Evolutionary conservation across 202 grass and related monocot genomes (phyloP), one percentile per base, ranked within the genome.

Genomic region (Digitaria exilis): DNA sequence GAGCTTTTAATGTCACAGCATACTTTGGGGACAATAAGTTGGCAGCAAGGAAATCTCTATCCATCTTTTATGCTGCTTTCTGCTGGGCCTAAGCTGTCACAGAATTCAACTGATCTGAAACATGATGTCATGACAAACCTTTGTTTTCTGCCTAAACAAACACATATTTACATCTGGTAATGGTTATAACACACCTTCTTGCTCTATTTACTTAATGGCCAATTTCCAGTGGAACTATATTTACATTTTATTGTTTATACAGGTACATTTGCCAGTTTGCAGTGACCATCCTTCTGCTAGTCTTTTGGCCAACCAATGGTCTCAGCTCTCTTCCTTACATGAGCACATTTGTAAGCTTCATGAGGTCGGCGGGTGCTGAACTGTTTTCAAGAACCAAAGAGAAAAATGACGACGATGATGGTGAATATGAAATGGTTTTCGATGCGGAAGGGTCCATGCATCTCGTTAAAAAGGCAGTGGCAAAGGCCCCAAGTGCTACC

Each of bases 21-120:
- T 75, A 98, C 92, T 12, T 65, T 98, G 18, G 93, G 96, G 29
- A 96, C 93, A 59, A 78, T 90, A 64, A 94, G 96, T 80, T 98
- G 96, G 96, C 96, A 96, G 87, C 96, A 96, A 73, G 91, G 96
- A 71, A 98, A 92, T 75, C 85, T 96, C 16, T 94, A 92, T 92
- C 96, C 96, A 81, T 96, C 96, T 80, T 98, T 98, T 89, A 98
- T 98, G 96, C 84, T 98, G 77, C 39, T 98, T 62, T 93, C 93
- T 79, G 85, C 84, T 69, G 77, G 77, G 62, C 86, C 85, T 65
- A 82, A 84, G 65, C 35, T 87, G 48, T 80, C 84, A 86, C 71
- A 19, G 68, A 92, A 95, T 89, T 88, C 82, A 75, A 92, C 87
- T 63, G 89, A 79, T 75, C 22, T 51, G 82, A 70, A 87, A 67